Conservation (phyloP, 2,329 filamentous ascomycete genomes). For the Fusarium sp. region DNA sequence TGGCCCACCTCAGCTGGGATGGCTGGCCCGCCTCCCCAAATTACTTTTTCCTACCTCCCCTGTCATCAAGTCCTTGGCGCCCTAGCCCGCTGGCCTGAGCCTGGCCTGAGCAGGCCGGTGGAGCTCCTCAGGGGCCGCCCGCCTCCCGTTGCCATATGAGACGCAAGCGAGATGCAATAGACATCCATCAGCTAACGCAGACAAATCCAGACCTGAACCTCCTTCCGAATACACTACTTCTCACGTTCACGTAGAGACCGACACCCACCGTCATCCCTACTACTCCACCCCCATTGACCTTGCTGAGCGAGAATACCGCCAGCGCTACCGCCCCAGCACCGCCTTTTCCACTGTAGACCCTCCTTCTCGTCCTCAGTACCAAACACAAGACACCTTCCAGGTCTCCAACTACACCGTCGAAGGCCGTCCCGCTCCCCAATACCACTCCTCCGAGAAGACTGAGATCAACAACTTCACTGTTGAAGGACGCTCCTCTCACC, state of each 20-base stretch:
- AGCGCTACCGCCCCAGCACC: constrained; percentile 66
- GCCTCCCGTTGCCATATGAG: constrained; percentile 47
- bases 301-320: constrained; percentile 75
- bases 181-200: constrained; percentile 47
- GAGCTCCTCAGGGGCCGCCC: constrained; percentile 41
- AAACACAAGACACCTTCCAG: constrained; percentile 36
- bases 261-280: constrained; percentile 62
- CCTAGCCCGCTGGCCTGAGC: constrained; percentile 42
- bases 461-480: constrained; percentile 47
- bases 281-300: constrained; percentile 69
- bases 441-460: constrained; percentile 39
- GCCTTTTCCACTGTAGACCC: constrained; percentile 51
- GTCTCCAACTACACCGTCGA: constrained; percentile 42
- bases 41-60: constrained; percentile 40
- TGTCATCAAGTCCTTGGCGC: constrained; percentile 30
- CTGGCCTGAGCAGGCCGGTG: constrained; percentile 40
- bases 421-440: constrained; percentile 37
- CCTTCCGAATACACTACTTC: constrained; percentile 62
- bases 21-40: constrained; percentile 37
- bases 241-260: constrained; percentile 74
- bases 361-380: constrained; percentile 49
- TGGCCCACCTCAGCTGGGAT: constrained; percentile 39
- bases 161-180: constrained; percentile 47
- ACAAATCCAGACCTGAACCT: constrained; percentile 51
- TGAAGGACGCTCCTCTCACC: constrained; percentile 37